Evolutionary conservation across 2,329 filamentous ascomycete species (phyloP).

Genomic region (Aspergillus japonicus): DNA sequence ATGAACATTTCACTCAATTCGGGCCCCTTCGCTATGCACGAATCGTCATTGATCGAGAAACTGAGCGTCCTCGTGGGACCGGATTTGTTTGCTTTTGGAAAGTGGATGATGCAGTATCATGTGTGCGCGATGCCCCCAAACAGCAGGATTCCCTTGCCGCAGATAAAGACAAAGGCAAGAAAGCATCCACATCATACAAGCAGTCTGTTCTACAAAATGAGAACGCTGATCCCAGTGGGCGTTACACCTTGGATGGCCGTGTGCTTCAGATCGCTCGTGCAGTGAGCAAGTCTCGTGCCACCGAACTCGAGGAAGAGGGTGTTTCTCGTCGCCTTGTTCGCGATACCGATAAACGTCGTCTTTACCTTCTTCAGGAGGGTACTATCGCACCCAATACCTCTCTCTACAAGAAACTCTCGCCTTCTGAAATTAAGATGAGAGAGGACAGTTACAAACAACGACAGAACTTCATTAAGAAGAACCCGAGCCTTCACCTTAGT

Average conservation of each 20-base stretch:
- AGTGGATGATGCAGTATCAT: constrained; percentile 69
- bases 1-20: constrained; percentile 83
- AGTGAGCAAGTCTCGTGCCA: constrained; percentile 78
- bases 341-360: constrained; percentile 83
- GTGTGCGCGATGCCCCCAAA: constrained; percentile 72
- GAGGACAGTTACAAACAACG: constrained; percentile 84
- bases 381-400: constrained; percentile 74
- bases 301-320: constrained; percentile 69
- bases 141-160: constrained; percentile 44
- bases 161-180: constrained; percentile 37
- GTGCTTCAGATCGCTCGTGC: constrained; percentile 81
- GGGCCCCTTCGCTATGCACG: constrained; percentile 87
- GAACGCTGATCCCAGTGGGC: constrained; percentile 73
- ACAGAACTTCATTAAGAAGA: constrained; percentile 84
- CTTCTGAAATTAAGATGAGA: constrained; percentile 80
- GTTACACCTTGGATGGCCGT: constrained; percentile 87
- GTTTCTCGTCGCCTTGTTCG: constrained; percentile 60
- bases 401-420: constrained; percentile 72
- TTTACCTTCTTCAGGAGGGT: constrained; percentile 87
- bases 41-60: constrained; percentile 82
- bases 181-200: constrained; percentile 53
- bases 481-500: constrained; percentile 84
- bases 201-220: constrained; percentile 88
- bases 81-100: constrained; percentile 93
- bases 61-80: constrained; percentile 84